A percentile compares a stretch with the other conserved stretches of the same genome.
phyloP scores from a whole-genome alignment of 192 early-diverging fungal genomes.

The Coemansia sp. region DNA sequence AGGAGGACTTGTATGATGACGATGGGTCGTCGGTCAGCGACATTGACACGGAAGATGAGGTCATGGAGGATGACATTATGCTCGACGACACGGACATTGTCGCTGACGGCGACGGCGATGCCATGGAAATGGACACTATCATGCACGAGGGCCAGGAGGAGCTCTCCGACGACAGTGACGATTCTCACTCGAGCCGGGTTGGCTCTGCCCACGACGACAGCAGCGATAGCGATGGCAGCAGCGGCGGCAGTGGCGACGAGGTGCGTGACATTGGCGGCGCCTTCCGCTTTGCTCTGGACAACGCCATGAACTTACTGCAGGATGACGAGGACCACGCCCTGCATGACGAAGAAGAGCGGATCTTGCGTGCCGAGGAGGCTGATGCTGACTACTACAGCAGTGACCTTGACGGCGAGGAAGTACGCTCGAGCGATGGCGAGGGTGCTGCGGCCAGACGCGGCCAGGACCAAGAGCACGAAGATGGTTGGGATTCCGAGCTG shows the following conservation, averaged over 20 bases:
- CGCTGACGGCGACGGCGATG: constrained; percentile 67
- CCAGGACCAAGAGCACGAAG: constrained; percentile 6
- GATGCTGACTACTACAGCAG: constrained; percentile 54
- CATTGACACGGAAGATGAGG: constrained; percentile 68
- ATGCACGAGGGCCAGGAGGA: constrained; percentile 44
- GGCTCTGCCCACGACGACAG: constrained; percentile 47
- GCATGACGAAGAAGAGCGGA: constrained; percentile 43
- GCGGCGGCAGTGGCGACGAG: neutral
- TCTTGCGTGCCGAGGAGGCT: constrained; percentile 53
- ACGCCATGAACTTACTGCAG: constrained; percentile 25
- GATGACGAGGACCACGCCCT: constrained; percentile 5
- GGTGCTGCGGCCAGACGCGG: constrained; percentile 4
- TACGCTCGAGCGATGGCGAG: constrained; percentile 49
- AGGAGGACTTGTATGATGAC: constrained; percentile 52
- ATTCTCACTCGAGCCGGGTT: constrained; percentile 26
- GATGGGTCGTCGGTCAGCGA: constrained; percentile 58
- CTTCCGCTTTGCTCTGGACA: constrained; percentile 23
- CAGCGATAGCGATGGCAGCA: constrained; percentile 34
- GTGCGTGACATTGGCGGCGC: constrained; percentile 5
- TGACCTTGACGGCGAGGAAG: constrained; percentile 51
- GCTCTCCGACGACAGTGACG: constrained; percentile 51
- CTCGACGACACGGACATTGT: constrained; percentile 49
- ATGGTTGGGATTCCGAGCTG: constrained; percentile 30
- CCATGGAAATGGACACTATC: constrained; percentile 36
- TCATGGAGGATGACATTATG: constrained; percentile 50